Percentiles rank a stretch among this genome's conserved stretches.
phyloP scores from a whole-genome alignment of 2,329 filamentous ascomycete genomes.

The Penicillium sp. region DNA sequence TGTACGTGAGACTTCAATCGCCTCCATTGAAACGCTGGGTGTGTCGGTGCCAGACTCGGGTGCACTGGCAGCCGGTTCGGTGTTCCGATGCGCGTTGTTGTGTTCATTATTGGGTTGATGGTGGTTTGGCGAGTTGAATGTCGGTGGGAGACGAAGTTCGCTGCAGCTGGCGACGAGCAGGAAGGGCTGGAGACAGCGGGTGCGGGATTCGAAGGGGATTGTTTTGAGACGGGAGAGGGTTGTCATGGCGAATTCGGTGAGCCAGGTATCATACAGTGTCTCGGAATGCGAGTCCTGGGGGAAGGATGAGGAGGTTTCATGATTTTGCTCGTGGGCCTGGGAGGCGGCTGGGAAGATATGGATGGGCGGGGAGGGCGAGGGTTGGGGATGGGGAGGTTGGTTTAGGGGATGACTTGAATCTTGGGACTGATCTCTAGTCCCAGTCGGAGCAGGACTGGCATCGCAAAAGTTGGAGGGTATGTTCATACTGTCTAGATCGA shows the following conservation, averaged over 20 bases:
- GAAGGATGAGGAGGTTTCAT: slow-evolving; percentile 13
- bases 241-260: slow-evolving; percentile 52
- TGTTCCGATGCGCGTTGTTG: neutral
- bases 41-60: slow-evolving; percentile 9
- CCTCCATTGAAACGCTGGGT: slow-evolving; percentile 34
- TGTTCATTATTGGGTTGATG: neutral
- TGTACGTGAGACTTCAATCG: slow-evolving; percentile 49
- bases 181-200: slow-evolving; percentile 54
- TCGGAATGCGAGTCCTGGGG: slow-evolving; percentile 8
- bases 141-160: slow-evolving; percentile 49
- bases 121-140: slow-evolving; percentile 16
- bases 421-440: too few relatives aligned
- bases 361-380: slow-evolving; percentile 3
- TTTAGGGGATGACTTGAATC: neutral
- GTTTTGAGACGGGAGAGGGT: slow-evolving; percentile 51
- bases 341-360: slow-evolving; percentile 8
- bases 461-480: slow-evolving; percentile 20
- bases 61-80: slow-evolving; percentile 22
- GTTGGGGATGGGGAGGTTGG: neutral
- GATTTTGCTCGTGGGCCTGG: slow-evolving; percentile 21
- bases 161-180: slow-evolving; percentile 52
- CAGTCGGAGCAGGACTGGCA: neutral
- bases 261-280: slow-evolving; percentile 38
- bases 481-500: slow-evolving; percentile 25
- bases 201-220: slow-evolving; percentile 53